phyloP scores from a whole-genome alignment of 306 rosid species.

The Quercus parvula region DNA sequence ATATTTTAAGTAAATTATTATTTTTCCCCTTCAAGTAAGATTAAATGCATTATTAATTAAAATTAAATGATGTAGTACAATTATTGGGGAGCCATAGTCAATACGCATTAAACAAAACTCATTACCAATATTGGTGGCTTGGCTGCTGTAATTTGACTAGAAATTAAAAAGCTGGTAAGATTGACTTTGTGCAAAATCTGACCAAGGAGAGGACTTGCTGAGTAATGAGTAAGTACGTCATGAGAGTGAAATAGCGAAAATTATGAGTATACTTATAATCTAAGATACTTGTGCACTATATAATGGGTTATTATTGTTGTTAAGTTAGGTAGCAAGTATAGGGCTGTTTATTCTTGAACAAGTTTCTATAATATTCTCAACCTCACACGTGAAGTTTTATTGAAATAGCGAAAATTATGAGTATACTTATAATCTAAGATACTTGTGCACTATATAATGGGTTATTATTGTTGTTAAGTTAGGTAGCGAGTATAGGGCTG shows the following conservation, averaged over 20 bases:
- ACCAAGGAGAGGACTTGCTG: neutral
- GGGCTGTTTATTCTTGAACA: neutral
- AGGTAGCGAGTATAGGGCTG: too few relatives aligned
- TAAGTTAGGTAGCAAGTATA: neutral
- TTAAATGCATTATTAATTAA: neutral
- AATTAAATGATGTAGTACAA: neutral
- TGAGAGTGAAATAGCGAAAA: neutral
- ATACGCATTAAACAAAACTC: neutral
- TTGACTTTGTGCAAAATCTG: neutral
- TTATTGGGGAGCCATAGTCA: neutral
- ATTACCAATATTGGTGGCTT: neutral
- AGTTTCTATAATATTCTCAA: neutral
- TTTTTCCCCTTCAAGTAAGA: too few relatives aligned
- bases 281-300: neutral
- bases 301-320: neutral
- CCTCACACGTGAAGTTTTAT: neutral
- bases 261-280: neutral
- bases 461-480: too few relatives aligned
- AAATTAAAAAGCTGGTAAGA: neutral
- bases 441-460: too few relatives aligned
- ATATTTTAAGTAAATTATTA: too few relatives aligned
- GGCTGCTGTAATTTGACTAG: neutral
- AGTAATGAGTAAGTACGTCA: neutral
- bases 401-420: too few relatives aligned
- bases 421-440: too few relatives aligned